Conservation (phyloP, 108 stramenopile genomes). For the Mediolabrus comicus region DNA sequence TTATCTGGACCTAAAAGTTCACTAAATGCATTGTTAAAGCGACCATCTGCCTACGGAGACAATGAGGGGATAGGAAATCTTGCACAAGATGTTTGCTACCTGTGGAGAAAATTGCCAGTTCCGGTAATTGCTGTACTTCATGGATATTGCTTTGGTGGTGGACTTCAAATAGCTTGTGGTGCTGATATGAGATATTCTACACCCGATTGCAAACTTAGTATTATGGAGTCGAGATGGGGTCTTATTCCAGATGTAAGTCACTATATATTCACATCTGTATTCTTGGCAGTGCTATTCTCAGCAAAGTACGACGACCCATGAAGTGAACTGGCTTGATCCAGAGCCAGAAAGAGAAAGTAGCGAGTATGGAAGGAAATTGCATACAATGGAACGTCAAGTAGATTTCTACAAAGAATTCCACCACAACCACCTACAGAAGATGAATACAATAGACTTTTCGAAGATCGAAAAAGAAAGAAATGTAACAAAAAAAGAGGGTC, state of each 20-base stretch:
- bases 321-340: too few species aligned
- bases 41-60: conserved; percentile 57
- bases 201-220: conserved; percentile 73
- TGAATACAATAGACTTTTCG: too few species aligned
- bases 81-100: conserved; percentile 83
- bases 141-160: conserved; percentile 89
- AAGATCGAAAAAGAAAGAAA: too few species aligned
- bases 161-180: conserved; percentile 88
- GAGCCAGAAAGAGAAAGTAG: too few species aligned
- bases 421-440: too few species aligned
- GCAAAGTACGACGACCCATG: too few species aligned
- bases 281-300: too few species aligned
- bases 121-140: conserved; percentile 87
- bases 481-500: too few species aligned
- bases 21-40: conserved; percentile 50
- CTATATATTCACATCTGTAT: too few species aligned
- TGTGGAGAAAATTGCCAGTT: conserved; percentile 82
- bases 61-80: conserved; percentile 68
- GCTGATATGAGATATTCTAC: conserved; percentile 85
- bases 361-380: too few species aligned
- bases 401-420: too few species aligned
- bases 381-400: too few species aligned
- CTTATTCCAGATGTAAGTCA: conserved; percentile 90
- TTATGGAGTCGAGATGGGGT: conserved; percentile 94
- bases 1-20: conserved; percentile 34